Evolutionary conservation across 371 early-diverging fungal genomes (phyloP).

Genomic region (Syncephalastrum monosporum): DNA sequence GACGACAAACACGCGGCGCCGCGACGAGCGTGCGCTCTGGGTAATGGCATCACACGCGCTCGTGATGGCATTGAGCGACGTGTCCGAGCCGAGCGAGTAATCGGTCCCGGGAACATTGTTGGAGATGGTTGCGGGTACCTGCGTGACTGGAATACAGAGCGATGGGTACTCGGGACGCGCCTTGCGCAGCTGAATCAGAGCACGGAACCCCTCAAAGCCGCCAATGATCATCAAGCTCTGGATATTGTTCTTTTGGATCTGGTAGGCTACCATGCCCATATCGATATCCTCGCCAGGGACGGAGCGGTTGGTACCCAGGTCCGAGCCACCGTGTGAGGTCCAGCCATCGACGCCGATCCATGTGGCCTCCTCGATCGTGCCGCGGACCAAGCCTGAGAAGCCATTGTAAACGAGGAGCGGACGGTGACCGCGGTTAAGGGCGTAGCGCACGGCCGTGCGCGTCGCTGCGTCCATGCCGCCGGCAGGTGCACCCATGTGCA

Average conservation of each 20-base stretch:
- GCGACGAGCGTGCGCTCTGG: constrained; percentile 85
- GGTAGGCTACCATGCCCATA: constrained; percentile 77
- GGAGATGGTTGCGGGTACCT: constrained; percentile 95
- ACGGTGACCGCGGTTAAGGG: constrained; percentile 79
- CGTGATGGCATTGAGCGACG: constrained; percentile 96
- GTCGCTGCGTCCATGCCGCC: constrained; percentile 49
- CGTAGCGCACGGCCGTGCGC: constrained; percentile 72
- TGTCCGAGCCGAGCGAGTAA: constrained; percentile 94
- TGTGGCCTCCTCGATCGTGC: constrained; percentile 69
- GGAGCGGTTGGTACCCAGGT: constrained; percentile 93
- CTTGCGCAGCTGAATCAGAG: constrained; percentile 68
- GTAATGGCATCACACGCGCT: constrained; percentile 93
- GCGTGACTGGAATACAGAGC: constrained; percentile 90
- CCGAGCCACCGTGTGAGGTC: constrained; percentile 91
- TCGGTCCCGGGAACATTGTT: constrained; percentile 99
- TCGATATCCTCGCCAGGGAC: constrained; percentile 82
- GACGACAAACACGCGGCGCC: constrained; percentile 96
- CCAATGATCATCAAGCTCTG: constrained; percentile 93
- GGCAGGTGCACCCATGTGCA: constrained; percentile 95
- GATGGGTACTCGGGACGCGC: constrained; percentile 79
- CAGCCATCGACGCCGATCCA: constrained; percentile 93
- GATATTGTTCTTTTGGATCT: constrained; percentile 87
- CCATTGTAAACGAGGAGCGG: constrained; percentile 90
- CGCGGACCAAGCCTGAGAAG: constrained; percentile 88
- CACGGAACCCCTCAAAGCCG: constrained; percentile 91